A percentile compares a stretch with the other conserved stretches of the same genome.
These are phyloP conservation scores for Termitomyces sp. DNA, from an alignment of 768 basidiomycete genomes.

Conservation along the genomic window DNA sequence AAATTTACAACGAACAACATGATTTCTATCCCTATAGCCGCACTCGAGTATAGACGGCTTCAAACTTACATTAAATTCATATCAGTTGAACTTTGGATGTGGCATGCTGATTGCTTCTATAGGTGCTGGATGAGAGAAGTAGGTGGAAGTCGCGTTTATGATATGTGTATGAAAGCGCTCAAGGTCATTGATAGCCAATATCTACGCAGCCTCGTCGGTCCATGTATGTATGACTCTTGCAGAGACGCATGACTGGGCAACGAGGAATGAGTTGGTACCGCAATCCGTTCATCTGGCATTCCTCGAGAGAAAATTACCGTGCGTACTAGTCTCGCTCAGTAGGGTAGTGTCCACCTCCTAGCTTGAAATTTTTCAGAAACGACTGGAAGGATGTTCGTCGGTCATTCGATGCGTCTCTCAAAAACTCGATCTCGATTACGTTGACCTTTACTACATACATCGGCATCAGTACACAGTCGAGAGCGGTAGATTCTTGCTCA, in stretches of 20 bases:
- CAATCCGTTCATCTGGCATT: constrained; percentile 38
- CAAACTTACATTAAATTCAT: not conserved
- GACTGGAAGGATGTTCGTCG: constrained; percentile 28
- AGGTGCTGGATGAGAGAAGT: constrained; percentile 34
- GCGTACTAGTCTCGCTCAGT: not conserved
- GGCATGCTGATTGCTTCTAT: not conserved
- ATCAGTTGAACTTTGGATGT: not conserved
- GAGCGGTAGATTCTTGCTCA: not conserved
- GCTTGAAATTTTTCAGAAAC: constrained; percentile 5
- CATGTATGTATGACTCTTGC: too few relatives aligned
- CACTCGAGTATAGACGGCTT: constrained; percentile 19
- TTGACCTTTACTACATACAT: constrained; percentile 30
- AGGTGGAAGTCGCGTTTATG: constrained; percentile 32
- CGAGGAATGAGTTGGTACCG: constrained; percentile 39
- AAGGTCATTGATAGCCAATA: constrained; percentile 17
- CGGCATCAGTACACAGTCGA: constrained; percentile 6
- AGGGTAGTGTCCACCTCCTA: not conserved
- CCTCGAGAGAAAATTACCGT: constrained; percentile 36
- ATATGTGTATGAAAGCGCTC: constrained; percentile 29
- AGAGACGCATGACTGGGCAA: constrained; percentile 23
- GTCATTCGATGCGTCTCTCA: constrained; percentile 30
- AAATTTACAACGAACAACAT: constrained; percentile 23
- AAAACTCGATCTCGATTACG: constrained; percentile 32
- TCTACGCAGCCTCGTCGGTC: not conserved
- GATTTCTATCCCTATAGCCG: constrained; percentile 23